These are phyloP conservation scores for Leptographium galeiforme DNA, from an alignment of 2,329 filamentous ascomycete species.

Conservation along the genomic window DNA sequence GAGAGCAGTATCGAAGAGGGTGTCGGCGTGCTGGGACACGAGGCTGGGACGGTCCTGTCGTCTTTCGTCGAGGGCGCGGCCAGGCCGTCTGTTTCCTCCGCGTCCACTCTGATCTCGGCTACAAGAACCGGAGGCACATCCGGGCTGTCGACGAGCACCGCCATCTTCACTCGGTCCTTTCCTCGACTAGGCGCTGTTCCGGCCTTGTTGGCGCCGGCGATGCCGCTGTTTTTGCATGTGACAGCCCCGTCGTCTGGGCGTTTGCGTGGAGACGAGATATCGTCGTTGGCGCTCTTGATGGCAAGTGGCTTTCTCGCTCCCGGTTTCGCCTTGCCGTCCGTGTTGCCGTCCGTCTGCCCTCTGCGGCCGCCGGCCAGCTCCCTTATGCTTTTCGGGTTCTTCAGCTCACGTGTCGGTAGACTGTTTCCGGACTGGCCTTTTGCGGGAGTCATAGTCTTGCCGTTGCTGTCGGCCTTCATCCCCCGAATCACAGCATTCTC, in stretches of 20 bases:
- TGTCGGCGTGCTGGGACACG: slow-evolving; percentile 8
- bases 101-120: neutral
- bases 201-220: slow-evolving; percentile 6
- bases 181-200: slow-evolving; percentile 1
- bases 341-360: slow-evolving; percentile 17
- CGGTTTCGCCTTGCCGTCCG: slow-evolving; percentile 12
- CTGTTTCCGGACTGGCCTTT: slow-evolving; percentile 9
- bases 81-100: neutral
- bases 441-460: slow-evolving; percentile 14
- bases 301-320: slow-evolving; percentile 34
- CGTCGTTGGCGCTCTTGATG: slow-evolving; percentile 47
- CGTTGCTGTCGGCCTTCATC: slow-evolving; percentile 17
- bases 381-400: slow-evolving; percentile 30
- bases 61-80: neutral
- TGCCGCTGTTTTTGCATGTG: neutral
- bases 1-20: neutral
- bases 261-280: slow-evolving; percentile 46
- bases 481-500: slow-evolving; percentile 29
- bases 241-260: slow-evolving; percentile 14
- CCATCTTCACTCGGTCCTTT: slow-evolving; percentile 12
- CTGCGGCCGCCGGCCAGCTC: slow-evolving; percentile 29
- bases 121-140: slow-evolving; percentile 7
- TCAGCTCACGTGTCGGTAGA: slow-evolving; percentile 12
- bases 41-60: slow-evolving; percentile 6
- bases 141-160: slow-evolving; percentile 18